Percentiles rank a stretch among this genome's conserved stretches.
Evolutionary conservation across 331 rosid species (phyloP).

Genomic region (Dryas integrifolia): DNA sequence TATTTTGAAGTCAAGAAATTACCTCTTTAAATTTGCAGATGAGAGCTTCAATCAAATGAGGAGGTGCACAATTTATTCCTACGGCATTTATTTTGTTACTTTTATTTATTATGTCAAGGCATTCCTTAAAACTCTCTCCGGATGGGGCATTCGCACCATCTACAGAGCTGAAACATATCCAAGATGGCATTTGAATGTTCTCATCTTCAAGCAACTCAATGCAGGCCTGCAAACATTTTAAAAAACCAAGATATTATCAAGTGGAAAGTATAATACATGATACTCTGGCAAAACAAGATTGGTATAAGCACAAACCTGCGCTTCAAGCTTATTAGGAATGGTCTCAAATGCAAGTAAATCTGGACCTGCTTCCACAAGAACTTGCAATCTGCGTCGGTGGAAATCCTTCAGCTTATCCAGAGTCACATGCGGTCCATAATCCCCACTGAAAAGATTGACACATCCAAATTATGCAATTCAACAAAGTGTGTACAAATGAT

Average conservation of each 20-base stretch:
- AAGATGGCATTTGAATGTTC: constrained; percentile 59
- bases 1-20: neutral
- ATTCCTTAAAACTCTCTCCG: constrained; percentile 75
- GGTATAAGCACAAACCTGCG: constrained; percentile 46
- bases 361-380: constrained; percentile 72
- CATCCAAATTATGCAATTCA: neutral
- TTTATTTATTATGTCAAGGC: constrained; percentile 54
- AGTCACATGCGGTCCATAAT: constrained; percentile 57
- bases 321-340: constrained; percentile 85
- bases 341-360: constrained; percentile 90
- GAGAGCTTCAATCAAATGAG: constrained; percentile 66
- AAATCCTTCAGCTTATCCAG: constrained; percentile 79
- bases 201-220: constrained; percentile 84
- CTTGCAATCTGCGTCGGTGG: constrained; percentile 77
- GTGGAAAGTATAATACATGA: neutral
- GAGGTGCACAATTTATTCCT: constrained; percentile 91
- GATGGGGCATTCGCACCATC: constrained; percentile 88
- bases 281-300: neutral
- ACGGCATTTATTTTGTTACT: constrained; percentile 64
- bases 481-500: neutral
- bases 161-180: constrained; percentile 83
- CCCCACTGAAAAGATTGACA: constrained; percentile 47
- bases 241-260: neutral
- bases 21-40: constrained; percentile 69
- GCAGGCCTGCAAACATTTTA: constrained; percentile 49